Conservation (phyloP, 257 asterid genomes). For the Marsdenia floribunda region DNA sequence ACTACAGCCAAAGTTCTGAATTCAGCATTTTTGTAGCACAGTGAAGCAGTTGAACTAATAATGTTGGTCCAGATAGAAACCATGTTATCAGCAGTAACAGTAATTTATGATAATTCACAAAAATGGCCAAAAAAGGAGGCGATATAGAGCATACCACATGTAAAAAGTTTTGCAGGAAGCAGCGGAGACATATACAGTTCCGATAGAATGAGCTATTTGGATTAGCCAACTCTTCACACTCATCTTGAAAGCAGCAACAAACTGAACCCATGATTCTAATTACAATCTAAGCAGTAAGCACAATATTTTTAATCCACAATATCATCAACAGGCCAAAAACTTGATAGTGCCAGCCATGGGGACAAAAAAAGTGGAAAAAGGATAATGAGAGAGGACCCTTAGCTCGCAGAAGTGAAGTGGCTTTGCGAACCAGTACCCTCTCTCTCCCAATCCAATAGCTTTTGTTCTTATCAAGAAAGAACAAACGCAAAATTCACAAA, state of each 20-base stretch:
- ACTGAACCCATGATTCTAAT: slow-evolving; percentile 63
- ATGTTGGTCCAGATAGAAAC: not conserved
- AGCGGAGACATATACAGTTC: slow-evolving; percentile 64
- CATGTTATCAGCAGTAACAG: not conserved
- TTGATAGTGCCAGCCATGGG: slow-evolving; percentile 6
- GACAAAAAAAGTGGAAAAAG: not conserved
- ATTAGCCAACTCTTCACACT: slow-evolving; percentile 58
- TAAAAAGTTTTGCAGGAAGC: slow-evolving; percentile 51
- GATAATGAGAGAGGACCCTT: slow-evolving; percentile 52
- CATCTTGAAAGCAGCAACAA: slow-evolving; percentile 80
- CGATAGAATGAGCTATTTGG: slow-evolving; percentile 59
- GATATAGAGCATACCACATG: slow-evolving; percentile 52
- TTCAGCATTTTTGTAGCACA: not conserved
- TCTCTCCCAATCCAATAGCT: slow-evolving; percentile 14
- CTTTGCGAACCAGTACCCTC: slow-evolving; percentile 55
- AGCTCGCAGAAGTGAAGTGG: slow-evolving; percentile 35
- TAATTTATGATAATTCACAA: not conserved
- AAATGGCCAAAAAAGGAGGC: slow-evolving; percentile 8
- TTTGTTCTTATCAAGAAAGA: not conserved
- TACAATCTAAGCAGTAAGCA: slow-evolving; percentile 17
- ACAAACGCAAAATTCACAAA: not conserved
- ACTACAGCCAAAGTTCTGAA: not conserved
- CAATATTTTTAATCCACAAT: slow-evolving; percentile 9
- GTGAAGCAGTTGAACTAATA: not conserved
- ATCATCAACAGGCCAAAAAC: slow-evolving; percentile 16